Conservation (phyloP, 495 filamentous ascomycete species). For the Trichoderma orchidacearum region DNA sequence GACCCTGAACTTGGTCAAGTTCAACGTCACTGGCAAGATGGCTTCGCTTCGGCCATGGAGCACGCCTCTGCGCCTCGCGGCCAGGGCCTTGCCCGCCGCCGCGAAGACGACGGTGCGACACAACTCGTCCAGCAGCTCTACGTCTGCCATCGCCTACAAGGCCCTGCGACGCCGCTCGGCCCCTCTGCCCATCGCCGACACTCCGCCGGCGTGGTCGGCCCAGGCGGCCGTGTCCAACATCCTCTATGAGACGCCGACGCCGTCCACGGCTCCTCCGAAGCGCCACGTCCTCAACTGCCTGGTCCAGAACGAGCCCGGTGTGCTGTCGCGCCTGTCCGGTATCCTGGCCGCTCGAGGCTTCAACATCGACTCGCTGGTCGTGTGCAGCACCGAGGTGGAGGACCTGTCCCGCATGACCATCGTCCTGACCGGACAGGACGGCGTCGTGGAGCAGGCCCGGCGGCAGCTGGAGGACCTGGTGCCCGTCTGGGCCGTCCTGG, state of each 20-base stretch:
- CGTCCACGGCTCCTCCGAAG: constrained; percentile 73
- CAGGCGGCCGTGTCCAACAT: constrained; percentile 94
- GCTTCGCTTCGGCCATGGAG: not conserved
- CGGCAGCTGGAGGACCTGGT: constrained; percentile 93
- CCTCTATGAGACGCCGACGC: constrained; percentile 91
- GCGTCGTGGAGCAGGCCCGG: constrained; percentile 93
- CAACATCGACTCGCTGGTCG: constrained; percentile 97
- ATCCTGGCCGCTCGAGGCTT: constrained; percentile 94
- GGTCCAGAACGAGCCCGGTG: constrained; percentile 97
- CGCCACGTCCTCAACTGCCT: constrained; percentile 94
- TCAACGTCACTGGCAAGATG: not conserved
- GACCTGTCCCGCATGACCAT: constrained; percentile 98
- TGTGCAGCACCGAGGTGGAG: constrained; percentile 96
- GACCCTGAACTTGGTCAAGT: not conserved
- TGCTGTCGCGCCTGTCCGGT: constrained; percentile 88
- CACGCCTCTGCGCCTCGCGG: not conserved
- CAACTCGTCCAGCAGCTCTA: constrained; percentile 45
- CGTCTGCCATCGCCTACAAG: constrained; percentile 93
- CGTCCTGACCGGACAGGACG: constrained; percentile 87
- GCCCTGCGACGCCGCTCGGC: constrained; percentile 81
- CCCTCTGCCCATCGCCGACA: constrained; percentile 63
- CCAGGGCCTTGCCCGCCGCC: not conserved
- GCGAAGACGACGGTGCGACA: not conserved
- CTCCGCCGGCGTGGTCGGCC: constrained; percentile 76
- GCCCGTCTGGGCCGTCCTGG: constrained; percentile 94